These are phyloP conservation scores for Excoecaria cochinchinensis DNA, from an alignment of 345 rosid genomes.

Conservation along the genomic window DNA sequence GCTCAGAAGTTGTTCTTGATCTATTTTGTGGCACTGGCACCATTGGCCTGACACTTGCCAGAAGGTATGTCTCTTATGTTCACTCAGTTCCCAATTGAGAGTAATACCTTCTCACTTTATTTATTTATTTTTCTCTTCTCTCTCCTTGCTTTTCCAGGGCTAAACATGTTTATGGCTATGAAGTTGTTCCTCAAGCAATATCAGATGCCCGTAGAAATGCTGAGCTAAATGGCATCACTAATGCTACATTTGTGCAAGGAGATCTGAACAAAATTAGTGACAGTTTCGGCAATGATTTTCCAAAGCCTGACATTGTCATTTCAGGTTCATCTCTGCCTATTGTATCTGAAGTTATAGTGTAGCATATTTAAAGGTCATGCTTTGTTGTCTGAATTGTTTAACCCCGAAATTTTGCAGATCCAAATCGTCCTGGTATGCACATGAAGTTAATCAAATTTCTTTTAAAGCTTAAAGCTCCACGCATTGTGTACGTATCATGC, in stretches of 20 bases:
- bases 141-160: slow-evolving; percentile 43
- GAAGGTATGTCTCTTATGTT: slow-evolving; percentile 42
- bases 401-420: slow-evolving; percentile 53
- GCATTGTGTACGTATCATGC: slow-evolving; percentile 82
- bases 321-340: slow-evolving; percentile 46
- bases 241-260: slow-evolving; percentile 86
- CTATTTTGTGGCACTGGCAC: slow-evolving; percentile 97
- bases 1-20: slow-evolving; percentile 89
- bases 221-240: slow-evolving; percentile 65
- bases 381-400: slow-evolving; percentile 9
- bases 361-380: background rate
- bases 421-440: slow-evolving; percentile 97
- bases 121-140: background rate
- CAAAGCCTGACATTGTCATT: slow-evolving; percentile 81
- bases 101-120: background rate
- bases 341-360: background rate
- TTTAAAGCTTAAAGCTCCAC: slow-evolving; percentile 70
- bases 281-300: slow-evolving; percentile 72
- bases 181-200: slow-evolving; percentile 90
- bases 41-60: slow-evolving; percentile 87
- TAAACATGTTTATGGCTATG: slow-evolving; percentile 84
- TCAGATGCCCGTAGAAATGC: slow-evolving; percentile 77
- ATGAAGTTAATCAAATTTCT: slow-evolving; percentile 87
- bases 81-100: background rate
- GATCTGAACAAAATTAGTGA: slow-evolving; percentile 90